Percentiles rank a stretch among this genome's conserved stretches.
Conservation (phyloP, 257 asterid species). For the Solanum tacnaense region DNA sequence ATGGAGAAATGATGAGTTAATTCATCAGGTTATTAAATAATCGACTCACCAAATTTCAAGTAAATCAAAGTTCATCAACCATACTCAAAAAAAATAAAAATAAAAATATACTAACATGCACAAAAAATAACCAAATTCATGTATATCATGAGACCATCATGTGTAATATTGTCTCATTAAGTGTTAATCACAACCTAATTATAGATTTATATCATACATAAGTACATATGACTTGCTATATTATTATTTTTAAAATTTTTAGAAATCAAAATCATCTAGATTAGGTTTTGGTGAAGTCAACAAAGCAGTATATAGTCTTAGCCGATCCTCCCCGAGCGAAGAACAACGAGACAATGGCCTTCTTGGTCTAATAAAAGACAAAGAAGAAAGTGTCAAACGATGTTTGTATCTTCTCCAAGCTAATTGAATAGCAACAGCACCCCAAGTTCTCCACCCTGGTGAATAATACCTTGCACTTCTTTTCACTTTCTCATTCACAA, state of each 20-base stretch:
- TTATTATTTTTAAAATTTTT: not conserved
- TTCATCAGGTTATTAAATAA: too few relatives aligned
- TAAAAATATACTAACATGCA: not conserved
- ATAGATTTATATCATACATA: too few relatives aligned
- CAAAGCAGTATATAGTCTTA: conserved; percentile 75
- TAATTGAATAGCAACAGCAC: conserved; percentile 23
- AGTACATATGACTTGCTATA: not conserved
- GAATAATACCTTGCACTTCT: conserved; percentile 26
- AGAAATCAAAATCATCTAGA: conserved; percentile 74
- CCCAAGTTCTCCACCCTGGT: conserved; percentile 37
- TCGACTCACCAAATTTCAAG: not conserved
- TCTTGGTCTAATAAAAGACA: conserved; percentile 80
- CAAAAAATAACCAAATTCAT: not conserved
- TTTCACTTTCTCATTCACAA: conserved; percentile 13
- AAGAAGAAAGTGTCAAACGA: conserved; percentile 59
- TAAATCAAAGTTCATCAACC: not conserved
- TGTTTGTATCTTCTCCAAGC: conserved; percentile 35
- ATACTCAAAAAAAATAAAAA: too few relatives aligned
- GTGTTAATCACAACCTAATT: not conserved
- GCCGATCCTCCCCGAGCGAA: conserved; percentile 73
- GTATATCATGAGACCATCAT: not conserved
- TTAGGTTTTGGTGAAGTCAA: conserved; percentile 88
- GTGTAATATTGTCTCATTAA: not conserved
- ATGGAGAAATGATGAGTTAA: too few relatives aligned
- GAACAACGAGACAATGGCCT: conserved; percentile 75